Conservation (phyloP, 2,329 filamentous ascomycete genomes). For the Aphanocladium album region DNA sequence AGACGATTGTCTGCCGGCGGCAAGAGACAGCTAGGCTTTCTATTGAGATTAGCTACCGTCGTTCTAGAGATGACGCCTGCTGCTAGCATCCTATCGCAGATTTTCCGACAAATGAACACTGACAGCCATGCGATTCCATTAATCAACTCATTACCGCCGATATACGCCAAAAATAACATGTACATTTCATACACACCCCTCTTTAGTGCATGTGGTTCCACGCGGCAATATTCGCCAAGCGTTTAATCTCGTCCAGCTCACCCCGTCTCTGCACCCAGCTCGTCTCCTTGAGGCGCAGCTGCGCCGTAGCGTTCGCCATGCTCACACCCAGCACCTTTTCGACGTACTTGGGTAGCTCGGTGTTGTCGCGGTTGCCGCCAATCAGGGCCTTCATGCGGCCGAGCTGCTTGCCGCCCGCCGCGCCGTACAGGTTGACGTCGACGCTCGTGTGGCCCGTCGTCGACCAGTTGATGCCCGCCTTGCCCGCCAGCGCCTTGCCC, state of each 20-base stretch:
- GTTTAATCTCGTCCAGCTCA: constrained; percentile 15
- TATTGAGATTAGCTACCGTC: too few relatives aligned
- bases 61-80: too few relatives aligned
- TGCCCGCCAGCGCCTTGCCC: constrained; percentile 13
- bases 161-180: background rate
- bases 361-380: constrained; percentile 23
- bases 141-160: too few relatives aligned
- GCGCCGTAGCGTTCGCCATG: constrained; percentile 19
- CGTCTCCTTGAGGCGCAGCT: constrained; percentile 19
- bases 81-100: too few relatives aligned
- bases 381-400: constrained; percentile 10
- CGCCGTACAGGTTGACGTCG: constrained; percentile 21
- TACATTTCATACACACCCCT: background rate
- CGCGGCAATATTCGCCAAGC: background rate
- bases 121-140: too few relatives aligned
- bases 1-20: too few relatives aligned
- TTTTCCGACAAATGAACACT: too few relatives aligned
- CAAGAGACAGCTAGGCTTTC: too few relatives aligned
- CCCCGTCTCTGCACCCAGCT: constrained; percentile 22
- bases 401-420: constrained; percentile 13
- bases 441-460: constrained; percentile 19
- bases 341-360: constrained; percentile 22
- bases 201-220: background rate
- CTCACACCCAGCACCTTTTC: constrained; percentile 20
- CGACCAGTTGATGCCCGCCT: constrained; percentile 19